These are phyloP conservation scores for Leucocoprinus leucothites DNA, from an alignment of 768 basidiomycete species.

Conservation along the genomic window DNA sequence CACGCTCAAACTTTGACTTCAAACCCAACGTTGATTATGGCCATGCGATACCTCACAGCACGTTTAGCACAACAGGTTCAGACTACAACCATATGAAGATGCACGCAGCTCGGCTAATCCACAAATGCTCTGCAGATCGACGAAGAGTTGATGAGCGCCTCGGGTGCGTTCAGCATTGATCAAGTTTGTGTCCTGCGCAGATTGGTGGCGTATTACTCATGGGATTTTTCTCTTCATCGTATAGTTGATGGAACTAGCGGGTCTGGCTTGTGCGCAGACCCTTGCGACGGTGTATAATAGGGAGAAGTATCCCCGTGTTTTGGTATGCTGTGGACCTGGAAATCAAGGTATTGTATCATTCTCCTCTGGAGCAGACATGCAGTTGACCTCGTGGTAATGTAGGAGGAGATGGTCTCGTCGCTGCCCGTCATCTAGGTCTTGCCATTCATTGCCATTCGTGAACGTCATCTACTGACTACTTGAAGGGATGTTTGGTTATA, in stretches of 20 bases:
- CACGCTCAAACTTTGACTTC: too few relatives aligned
- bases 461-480: neutral
- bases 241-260: constrained; percentile 95
- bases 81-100: neutral
- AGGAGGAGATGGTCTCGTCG: constrained; percentile 95
- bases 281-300: constrained; percentile 74
- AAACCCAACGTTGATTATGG: too few relatives aligned
- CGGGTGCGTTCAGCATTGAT: constrained; percentile 93
- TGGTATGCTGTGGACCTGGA: constrained; percentile 97
- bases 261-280: constrained; percentile 89
- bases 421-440: constrained; percentile 89
- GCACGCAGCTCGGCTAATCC: neutral
- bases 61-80: constrained; percentile 74
- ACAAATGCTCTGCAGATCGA: constrained; percentile 74
- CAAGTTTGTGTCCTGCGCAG: constrained; percentile 47
- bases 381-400: neutral
- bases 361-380: too few relatives aligned
- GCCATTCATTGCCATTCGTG: constrained; percentile 1
- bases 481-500: constrained; percentile 88
- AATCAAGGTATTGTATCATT: constrained; percentile 63
- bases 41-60: constrained; percentile 66
- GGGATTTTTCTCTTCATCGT: neutral
- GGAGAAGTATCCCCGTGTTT: constrained; percentile 66
- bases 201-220: neutral
- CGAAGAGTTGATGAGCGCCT: constrained; percentile 84